These are phyloP conservation scores for Aphanoascus verrucosus DNA, from an alignment of 2,329 filamentous ascomycete species.

Conservation along the genomic window DNA sequence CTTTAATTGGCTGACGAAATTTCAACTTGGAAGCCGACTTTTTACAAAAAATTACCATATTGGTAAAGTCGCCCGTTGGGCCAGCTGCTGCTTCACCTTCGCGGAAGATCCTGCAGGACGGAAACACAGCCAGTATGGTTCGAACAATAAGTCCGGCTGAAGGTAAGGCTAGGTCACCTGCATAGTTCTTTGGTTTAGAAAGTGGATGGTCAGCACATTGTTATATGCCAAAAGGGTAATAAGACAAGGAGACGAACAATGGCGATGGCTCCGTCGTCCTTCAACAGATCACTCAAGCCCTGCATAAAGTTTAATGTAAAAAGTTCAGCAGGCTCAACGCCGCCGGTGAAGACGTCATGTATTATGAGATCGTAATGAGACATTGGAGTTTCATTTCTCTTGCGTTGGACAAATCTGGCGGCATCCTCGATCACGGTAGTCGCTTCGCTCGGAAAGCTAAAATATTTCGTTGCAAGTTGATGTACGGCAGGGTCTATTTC, in stretches of 20 bases:
- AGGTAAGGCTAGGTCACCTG: conserved; percentile 70
- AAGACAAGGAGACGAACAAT: conserved; percentile 52
- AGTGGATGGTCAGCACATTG: conserved; percentile 10
- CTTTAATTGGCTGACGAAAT: conserved; percentile 55
- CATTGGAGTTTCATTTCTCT: conserved; percentile 39
- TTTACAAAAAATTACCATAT: conserved; percentile 91
- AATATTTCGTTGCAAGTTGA: conserved; percentile 71
- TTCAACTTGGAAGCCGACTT: conserved; percentile 47
- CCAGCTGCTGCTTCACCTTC: conserved; percentile 52
- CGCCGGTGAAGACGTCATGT: conserved; percentile 95
- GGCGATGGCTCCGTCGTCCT: conserved; percentile 69
- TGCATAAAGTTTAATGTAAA: conserved; percentile 79
- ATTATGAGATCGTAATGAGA: conserved; percentile 76
- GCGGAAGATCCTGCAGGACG: conserved; percentile 82
- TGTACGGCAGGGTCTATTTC: conserved; percentile 89
- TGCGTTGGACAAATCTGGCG: conserved; percentile 50
- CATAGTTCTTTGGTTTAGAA: conserved; percentile 62
- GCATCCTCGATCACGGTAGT: conserved; percentile 75
- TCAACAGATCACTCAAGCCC: conserved; percentile 59
- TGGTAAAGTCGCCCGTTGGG: conserved; percentile 65
- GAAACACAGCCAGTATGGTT: conserved; percentile 73
- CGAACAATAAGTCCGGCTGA: conserved; percentile 67
- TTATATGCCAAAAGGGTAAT: neutral
- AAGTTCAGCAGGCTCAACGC: conserved; percentile 75
- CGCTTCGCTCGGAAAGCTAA: conserved; percentile 66